Evolutionary conservation across 1,284 basidiomycete genomes (phyloP).

Genomic region (Ustilago hordei): DNA sequence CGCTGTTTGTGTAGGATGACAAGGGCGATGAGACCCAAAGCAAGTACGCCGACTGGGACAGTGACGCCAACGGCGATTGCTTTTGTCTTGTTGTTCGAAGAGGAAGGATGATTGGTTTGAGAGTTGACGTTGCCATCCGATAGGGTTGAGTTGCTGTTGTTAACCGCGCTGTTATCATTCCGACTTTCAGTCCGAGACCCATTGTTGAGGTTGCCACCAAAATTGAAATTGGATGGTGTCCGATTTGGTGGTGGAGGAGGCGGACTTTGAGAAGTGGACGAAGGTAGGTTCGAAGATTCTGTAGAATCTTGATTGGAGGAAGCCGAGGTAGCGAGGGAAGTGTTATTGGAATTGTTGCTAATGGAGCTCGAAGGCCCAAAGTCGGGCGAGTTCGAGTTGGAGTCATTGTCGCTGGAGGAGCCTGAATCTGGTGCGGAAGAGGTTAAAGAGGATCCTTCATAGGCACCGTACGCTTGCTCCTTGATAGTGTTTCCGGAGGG

Average conservation of each 20-base stretch:
- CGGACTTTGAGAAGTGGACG: conserved; percentile 1
- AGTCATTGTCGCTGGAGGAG: not conserved
- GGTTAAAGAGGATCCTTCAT: not conserved
- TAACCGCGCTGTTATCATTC: not conserved
- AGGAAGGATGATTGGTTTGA: not conserved
- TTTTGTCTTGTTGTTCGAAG: conserved; percentile 1
- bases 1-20: conserved; percentile 20
- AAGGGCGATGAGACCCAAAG: conserved; percentile 16
- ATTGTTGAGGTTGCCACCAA: not conserved
- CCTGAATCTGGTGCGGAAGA: not conserved
- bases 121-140: not conserved
- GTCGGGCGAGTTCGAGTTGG: not conserved
- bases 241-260: not conserved
- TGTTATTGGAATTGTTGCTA: not conserved
- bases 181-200: not conserved
- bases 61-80: conserved; percentile 18
- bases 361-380: not conserved
- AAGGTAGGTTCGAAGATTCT: not conserved
- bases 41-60: conserved; percentile 27
- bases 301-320: not conserved
- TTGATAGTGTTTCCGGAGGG: not conserved
- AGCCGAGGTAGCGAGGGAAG: not conserved
- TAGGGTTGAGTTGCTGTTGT: not conserved
- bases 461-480: not conserved
- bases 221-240: conserved; percentile 3